These are phyloP conservation scores for Kurtzmaniella cleridarum DNA, from an alignment of 805 yeast species.

Conservation along the genomic window DNA sequence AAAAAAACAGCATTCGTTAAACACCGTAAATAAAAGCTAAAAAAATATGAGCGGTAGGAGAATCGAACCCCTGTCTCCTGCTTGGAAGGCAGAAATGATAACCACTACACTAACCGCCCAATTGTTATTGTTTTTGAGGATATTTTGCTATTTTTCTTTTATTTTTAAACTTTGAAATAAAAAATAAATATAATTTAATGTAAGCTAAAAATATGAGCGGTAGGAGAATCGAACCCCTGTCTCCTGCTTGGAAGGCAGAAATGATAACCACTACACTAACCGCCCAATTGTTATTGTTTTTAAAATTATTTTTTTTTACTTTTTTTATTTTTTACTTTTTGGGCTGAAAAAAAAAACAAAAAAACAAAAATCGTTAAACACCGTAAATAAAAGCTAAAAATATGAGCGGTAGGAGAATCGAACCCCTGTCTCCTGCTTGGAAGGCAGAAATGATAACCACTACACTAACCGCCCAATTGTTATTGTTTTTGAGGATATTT, in stretches of 20 bases:
- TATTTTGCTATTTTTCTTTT: too few relatives aligned
- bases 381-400: too few relatives aligned
- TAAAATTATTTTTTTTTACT: too few relatives aligned
- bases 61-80: constrained; percentile 93
- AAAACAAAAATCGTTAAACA: too few relatives aligned
- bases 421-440: constrained; percentile 94
- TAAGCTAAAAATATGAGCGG: constrained; percentile 62
- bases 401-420: constrained; percentile 86
- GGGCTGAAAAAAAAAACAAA: too few relatives aligned
- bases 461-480: constrained; percentile 79
- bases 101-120: constrained; percentile 91
- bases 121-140: too few relatives aligned
- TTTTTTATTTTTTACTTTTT: too few relatives aligned
- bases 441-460: constrained; percentile 90
- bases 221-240: constrained; percentile 94
- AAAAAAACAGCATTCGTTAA: too few relatives aligned
- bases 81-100: constrained; percentile 92
- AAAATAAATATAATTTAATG: not conserved
- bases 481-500: too few relatives aligned
- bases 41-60: constrained; percentile 75
- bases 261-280: constrained; percentile 91
- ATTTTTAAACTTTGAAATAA: too few relatives aligned
- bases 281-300: too few relatives aligned
- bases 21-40: too few relatives aligned
- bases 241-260: constrained; percentile 91